Percentiles rank a stretch among this genome's conserved stretches.
Conservation (phyloP, 192 early-diverging fungal species). For the Ambispora gerdemannii region DNA sequence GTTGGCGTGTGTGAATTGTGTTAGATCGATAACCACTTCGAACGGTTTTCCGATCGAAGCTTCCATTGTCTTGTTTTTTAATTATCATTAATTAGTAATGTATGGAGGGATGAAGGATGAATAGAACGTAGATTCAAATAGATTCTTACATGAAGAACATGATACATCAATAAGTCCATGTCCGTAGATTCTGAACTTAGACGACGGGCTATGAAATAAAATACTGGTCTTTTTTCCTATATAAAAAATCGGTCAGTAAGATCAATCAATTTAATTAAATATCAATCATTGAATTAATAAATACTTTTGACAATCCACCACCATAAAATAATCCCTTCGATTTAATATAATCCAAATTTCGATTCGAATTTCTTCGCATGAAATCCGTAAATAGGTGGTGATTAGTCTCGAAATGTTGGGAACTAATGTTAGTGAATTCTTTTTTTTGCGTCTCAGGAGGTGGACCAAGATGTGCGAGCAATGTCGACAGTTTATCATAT, state of each 20-base stretch:
- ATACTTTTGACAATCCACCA: slow-evolving; percentile 70
- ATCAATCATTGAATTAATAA: background rate
- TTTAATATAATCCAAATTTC: slow-evolving; percentile 63
- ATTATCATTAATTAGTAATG: background rate
- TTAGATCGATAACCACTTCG: slow-evolving; percentile 81
- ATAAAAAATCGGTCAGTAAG: background rate
- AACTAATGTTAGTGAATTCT: slow-evolving; percentile 39
- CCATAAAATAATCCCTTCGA: slow-evolving; percentile 78
- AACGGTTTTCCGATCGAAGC: slow-evolving; percentile 64
- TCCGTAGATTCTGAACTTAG: slow-evolving; percentile 73
- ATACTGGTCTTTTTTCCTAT: slow-evolving; percentile 65
- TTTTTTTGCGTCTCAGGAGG: slow-evolving; percentile 66
- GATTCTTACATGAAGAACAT: slow-evolving; percentile 59
- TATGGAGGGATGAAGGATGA: background rate
- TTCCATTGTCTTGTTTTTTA: slow-evolving; percentile 50
- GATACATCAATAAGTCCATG: slow-evolving; percentile 80
- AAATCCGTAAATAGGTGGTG: slow-evolving; percentile 60
- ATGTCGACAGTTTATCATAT: slow-evolving; percentile 77
- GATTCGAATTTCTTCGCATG: slow-evolving; percentile 65
- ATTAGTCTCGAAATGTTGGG: slow-evolving; percentile 47
- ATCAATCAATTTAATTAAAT: background rate
- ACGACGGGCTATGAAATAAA: slow-evolving; percentile 82
- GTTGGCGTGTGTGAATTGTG: slow-evolving; percentile 74
- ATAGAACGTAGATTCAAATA: background rate
- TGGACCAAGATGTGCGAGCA: slow-evolving; percentile 86